Evolutionary conservation across 257 asterid genomes (phyloP).

Genomic region (Nicotiana noctiflora): DNA sequence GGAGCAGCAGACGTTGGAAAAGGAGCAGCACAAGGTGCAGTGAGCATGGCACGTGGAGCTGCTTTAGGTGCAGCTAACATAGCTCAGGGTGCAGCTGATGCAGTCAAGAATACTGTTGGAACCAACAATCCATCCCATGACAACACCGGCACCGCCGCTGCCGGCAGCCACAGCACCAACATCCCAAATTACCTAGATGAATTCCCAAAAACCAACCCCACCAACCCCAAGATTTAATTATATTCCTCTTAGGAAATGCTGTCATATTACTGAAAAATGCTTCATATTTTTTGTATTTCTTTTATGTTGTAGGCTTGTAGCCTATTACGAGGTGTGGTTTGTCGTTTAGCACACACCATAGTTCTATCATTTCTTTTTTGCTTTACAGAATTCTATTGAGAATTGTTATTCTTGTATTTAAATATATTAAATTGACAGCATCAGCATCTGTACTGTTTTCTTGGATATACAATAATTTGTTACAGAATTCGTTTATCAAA

Average conservation of each 20-base stretch:
- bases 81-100: constrained; percentile 32
- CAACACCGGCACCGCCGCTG: neutral
- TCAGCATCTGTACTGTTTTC: neutral
- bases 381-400: neutral
- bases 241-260: neutral
- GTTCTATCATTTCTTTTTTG: neutral
- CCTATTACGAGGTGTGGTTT: neutral
- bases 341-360: neutral
- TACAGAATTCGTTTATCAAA: neutral
- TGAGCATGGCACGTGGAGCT: constrained; percentile 29
- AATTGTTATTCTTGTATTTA: neutral
- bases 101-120: constrained; percentile 26
- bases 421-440: neutral
- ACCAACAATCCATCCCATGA: neutral
- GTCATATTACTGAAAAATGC: neutral
- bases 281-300: neutral
- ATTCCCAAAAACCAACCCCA: constrained; percentile 6
- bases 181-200: constrained; percentile 17
- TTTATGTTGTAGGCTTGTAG: neutral
- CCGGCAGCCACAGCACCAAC: neutral
- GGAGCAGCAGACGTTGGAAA: constrained; percentile 36
- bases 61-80: constrained; percentile 32
- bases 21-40: constrained; percentile 28
- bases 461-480: neutral
- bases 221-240: constrained; percentile 10